These are phyloP conservation scores for Solanum stenotomum DNA, from an alignment of 257 asterid species.

Conservation along the genomic window DNA sequence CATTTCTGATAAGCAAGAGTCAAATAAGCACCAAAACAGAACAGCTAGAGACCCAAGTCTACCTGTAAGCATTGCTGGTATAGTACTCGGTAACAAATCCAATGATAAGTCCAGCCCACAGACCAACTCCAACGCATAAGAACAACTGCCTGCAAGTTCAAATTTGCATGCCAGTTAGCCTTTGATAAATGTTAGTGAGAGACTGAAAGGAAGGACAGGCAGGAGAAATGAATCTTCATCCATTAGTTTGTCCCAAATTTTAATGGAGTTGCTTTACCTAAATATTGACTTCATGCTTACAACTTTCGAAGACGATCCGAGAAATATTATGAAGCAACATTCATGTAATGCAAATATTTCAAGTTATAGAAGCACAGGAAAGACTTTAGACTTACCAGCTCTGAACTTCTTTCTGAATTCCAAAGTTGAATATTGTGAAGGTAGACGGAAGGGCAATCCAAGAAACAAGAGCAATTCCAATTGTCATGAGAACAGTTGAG, in stretches of 20 bases:
- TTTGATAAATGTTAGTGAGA: neutral
- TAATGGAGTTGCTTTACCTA: neutral
- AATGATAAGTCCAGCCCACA: conserved; percentile 81
- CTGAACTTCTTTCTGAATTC: conserved; percentile 61
- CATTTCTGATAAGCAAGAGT: neutral
- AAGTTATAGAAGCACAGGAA: neutral
- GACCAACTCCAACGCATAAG: conserved; percentile 71
- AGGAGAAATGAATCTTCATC: neutral
- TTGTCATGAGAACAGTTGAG: conserved; percentile 65
- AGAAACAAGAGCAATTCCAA: conserved; percentile 48
- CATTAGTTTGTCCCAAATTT: neutral
- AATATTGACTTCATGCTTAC: neutral
- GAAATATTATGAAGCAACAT: neutral
- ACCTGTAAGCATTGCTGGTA: conserved; percentile 81
- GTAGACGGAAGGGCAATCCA: conserved; percentile 57
- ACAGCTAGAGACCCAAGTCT: neutral
- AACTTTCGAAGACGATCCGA: neutral
- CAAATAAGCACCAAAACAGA: neutral
- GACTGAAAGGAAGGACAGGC: neutral
- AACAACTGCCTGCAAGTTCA: conserved; percentile 51
- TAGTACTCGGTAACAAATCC: conserved; percentile 71
- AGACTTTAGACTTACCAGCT: conserved; percentile 44
- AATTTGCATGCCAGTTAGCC: neutral
- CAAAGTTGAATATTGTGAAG: conserved; percentile 71
- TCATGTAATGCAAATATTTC: neutral